Conservation (phyloP, 495 filamentous ascomycete genomes). For the Cudoniella acicularis region DNA sequence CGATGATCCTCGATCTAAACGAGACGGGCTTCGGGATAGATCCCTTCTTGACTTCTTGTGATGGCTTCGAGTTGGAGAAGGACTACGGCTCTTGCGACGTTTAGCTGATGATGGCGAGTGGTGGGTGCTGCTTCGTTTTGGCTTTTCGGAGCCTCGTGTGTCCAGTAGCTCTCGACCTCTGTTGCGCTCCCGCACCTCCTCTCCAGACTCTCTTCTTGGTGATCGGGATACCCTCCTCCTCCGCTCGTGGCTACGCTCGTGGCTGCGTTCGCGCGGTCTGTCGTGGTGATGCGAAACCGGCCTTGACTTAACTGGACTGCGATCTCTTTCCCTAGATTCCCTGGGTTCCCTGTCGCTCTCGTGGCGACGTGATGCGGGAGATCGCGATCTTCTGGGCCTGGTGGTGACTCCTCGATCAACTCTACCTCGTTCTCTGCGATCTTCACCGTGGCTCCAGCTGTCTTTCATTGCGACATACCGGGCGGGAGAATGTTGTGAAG, state of each 20-base stretch:
- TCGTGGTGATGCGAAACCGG: constrained; percentile 10
- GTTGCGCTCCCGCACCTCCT: constrained; percentile 32
- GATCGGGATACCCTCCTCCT: constrained; percentile 27
- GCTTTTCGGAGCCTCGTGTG: constrained; percentile 30
- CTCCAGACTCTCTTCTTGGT: constrained; percentile 30
- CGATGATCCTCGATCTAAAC: constrained; percentile 26
- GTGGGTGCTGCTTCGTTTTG: constrained; percentile 30
- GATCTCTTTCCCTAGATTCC: constrained; percentile 23
- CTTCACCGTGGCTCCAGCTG: constrained; percentile 31
- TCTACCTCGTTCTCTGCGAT: constrained; percentile 32
- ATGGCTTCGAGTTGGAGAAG: constrained; percentile 27
- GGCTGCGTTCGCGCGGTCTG: constrained; percentile 32
- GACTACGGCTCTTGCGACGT: constrained; percentile 36
- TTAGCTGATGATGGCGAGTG: constrained; percentile 34
- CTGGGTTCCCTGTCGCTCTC: constrained; percentile 25
- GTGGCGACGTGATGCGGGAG: constrained; percentile 24
- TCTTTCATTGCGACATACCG: constrained; percentile 32
- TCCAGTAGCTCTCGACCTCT: constrained; percentile 31
- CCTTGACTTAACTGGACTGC: constrained; percentile 21
- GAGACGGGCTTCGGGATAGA: constrained; percentile 28
- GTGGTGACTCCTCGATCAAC: constrained; percentile 29
- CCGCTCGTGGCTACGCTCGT: constrained; percentile 22
- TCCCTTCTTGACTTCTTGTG: constrained; percentile 35
- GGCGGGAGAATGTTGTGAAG: constrained; percentile 19
- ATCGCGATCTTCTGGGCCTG: constrained; percentile 26